Evolutionary conservation across 495 filamentous ascomycete genomes (phyloP).

Genomic region (Neurospora discreta): DNA sequence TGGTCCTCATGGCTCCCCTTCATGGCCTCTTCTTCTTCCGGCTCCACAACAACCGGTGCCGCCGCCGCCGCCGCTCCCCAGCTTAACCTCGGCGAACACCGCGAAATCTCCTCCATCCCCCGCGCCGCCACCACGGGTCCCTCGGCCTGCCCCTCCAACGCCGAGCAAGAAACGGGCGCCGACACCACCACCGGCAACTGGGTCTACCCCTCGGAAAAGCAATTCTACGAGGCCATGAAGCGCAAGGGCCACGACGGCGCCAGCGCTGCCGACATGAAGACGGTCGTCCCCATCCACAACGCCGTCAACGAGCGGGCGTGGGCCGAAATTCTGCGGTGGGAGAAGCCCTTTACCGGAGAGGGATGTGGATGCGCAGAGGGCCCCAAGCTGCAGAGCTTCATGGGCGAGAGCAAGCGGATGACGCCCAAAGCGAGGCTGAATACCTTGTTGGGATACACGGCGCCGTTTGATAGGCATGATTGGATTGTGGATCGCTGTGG

Average conservation of each 20-base stretch:
- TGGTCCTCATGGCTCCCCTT: constrained; percentile 21
- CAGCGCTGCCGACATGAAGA: constrained; percentile 60
- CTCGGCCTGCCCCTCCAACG: constrained; percentile 48
- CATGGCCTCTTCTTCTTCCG: constrained; percentile 3
- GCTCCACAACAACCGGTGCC: constrained; percentile 11
- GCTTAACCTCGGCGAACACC: constrained; percentile 32
- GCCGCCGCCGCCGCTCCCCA: constrained; percentile 1
- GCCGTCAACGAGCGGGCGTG: constrained; percentile 89
- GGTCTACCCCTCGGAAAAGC: constrained; percentile 91
- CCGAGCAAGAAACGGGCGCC: constrained; percentile 61
- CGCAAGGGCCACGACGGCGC: constrained; percentile 55
- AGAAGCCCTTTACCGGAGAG: constrained; percentile 41
- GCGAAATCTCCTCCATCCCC: constrained; percentile 76
- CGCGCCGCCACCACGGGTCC: constrained; percentile 43
- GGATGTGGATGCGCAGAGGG: constrained; percentile 53
- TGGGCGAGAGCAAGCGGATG: constrained; percentile 58
- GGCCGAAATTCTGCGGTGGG: constrained; percentile 78
- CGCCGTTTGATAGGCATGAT: constrained; percentile 92
- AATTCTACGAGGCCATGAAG: constrained; percentile 93
- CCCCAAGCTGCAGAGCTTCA: constrained; percentile 74
- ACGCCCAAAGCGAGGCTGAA: constrained; percentile 77
- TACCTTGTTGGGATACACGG: constrained; percentile 71
- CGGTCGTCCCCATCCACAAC: constrained; percentile 95
- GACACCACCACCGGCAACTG: constrained; percentile 63
- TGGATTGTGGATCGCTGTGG: constrained; percentile 95